phyloP scores from a whole-genome alignment of 1,139 yeast species.

The Torulaspora globosa region DNA sequence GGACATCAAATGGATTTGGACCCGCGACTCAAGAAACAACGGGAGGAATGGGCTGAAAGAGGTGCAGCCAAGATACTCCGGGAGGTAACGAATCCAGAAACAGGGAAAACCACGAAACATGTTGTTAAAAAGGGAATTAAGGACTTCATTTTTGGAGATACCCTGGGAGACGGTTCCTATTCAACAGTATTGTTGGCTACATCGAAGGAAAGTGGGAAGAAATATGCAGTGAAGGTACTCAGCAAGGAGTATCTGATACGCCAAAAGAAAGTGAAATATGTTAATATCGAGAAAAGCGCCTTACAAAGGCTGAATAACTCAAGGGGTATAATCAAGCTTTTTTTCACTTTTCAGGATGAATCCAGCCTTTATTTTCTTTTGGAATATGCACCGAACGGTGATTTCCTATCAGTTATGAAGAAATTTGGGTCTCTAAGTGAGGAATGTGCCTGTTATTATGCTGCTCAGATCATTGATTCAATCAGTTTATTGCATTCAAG shows the following conservation, averaged over 20 bases:
- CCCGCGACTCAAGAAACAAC: constrained; percentile 23
- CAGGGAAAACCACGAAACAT: constrained; percentile 46
- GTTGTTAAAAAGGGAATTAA: constrained; percentile 52
- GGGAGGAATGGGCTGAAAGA: constrained; percentile 31
- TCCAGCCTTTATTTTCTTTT: constrained; percentile 65
- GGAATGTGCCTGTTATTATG: constrained; percentile 50
- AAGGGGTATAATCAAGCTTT: constrained; percentile 65
- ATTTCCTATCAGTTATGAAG: constrained; percentile 57
- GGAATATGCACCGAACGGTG: constrained; percentile 80
- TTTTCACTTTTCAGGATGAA: constrained; percentile 77
- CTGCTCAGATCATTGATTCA: constrained; percentile 82
- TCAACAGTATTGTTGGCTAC: constrained; percentile 71
- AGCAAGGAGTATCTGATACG: constrained; percentile 71
- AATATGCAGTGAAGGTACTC: constrained; percentile 70
- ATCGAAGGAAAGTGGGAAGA: constrained; percentile 51
- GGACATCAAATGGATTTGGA: constrained; percentile 19
- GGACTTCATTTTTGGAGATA: constrained; percentile 69
- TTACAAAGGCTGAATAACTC: constrained; percentile 66
- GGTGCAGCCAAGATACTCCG: constrained; percentile 49
- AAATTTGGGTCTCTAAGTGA: constrained; percentile 56
- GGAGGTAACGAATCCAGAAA: constrained; percentile 42
- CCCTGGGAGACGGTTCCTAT: constrained; percentile 77
- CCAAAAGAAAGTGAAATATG: constrained; percentile 76
- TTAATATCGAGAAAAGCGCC: constrained; percentile 72
- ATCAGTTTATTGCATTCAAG: constrained; percentile 72